These are phyloP conservation scores for Pythium graminicola DNA, from an alignment of 352 stramenopile species.

Conservation along the genomic window DNA sequence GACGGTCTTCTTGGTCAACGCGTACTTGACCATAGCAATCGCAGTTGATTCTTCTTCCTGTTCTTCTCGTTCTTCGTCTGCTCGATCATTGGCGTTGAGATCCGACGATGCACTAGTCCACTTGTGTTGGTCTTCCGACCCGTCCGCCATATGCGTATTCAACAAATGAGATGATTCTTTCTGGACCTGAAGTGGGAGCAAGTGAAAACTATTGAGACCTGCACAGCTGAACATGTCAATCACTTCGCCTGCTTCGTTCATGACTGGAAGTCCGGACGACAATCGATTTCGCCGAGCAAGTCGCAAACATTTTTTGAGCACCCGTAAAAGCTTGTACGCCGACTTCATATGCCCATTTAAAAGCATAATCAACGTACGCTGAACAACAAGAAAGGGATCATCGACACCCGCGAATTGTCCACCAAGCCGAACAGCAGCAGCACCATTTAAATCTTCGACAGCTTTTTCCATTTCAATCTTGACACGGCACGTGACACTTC, in stretches of 20 bases:
- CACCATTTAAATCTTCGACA: constrained; percentile 49
- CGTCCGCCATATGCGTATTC: background rate
- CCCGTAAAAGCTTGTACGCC: constrained; percentile 39
- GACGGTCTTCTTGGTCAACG: constrained; percentile 31
- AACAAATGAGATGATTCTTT: constrained; percentile 17
- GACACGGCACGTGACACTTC: constrained; percentile 34
- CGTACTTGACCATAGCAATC: constrained; percentile 37
- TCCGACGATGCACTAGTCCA: background rate
- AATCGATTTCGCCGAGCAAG: constrained; percentile 7
- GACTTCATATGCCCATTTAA: constrained; percentile 47
- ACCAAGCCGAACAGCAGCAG: constrained; percentile 26
- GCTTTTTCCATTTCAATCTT: constrained; percentile 45
- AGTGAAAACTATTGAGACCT: constrained; percentile 39
- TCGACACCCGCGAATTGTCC: constrained; percentile 11
- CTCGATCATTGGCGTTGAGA: constrained; percentile 8
- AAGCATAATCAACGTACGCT: constrained; percentile 46
- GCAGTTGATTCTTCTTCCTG: constrained; percentile 30
- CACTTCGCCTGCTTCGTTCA: constrained; percentile 16
- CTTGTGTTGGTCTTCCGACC: background rate
- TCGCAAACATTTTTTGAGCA: constrained; percentile 26
- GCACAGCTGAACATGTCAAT: constrained; percentile 44
- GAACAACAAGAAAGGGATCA: constrained; percentile 34
- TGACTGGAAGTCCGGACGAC: background rate
- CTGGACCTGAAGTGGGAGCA: constrained; percentile 30
- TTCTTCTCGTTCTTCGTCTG: constrained; percentile 18